Conservation (phyloP, 176 grass and related monocot genomes). For the Phoenix roebelenii region DNA sequence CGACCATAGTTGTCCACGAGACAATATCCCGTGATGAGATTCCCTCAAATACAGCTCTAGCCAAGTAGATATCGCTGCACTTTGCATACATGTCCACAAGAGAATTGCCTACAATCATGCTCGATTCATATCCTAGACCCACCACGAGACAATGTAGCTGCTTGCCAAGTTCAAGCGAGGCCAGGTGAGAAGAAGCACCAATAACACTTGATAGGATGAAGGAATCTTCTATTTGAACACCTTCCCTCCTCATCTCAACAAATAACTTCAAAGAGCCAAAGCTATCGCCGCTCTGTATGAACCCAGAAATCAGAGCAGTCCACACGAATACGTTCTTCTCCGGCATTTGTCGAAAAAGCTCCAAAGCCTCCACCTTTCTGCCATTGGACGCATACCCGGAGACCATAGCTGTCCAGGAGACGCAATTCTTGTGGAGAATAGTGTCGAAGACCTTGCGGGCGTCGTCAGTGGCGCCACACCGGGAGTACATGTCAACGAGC, state of each 20-base stretch:
- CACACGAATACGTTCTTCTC: constrained; percentile 47
- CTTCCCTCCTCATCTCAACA: constrained; percentile 54
- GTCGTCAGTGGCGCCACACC: constrained; percentile 36
- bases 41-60: constrained; percentile 64
- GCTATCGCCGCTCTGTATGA: constrained; percentile 43
- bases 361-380: constrained; percentile 27
- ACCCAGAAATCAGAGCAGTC: constrained; percentile 77
- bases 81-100: constrained; percentile 92
- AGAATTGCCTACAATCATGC: constrained; percentile 53
- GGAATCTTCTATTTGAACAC: constrained; percentile 46
- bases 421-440: constrained; percentile 42
- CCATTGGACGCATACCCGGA: constrained; percentile 48
- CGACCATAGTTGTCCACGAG: constrained; percentile 82
- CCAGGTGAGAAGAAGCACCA: constrained; percentile 40
- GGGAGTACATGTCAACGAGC: constrained; percentile 78
- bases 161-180: constrained; percentile 36
- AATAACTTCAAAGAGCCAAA: constrained; percentile 37
- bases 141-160: constrained; percentile 54
- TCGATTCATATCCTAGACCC: constrained; percentile 44
- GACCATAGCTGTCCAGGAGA: constrained; percentile 74
- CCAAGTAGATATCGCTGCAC: constrained; percentile 72
- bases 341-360: constrained; percentile 57
- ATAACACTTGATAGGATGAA: constrained; percentile 42
- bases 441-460: constrained; percentile 65
- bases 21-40: constrained; percentile 38